Conservation (phyloP, 73 alveolate species). For the Tetrahymena malaccensis region DNA sequence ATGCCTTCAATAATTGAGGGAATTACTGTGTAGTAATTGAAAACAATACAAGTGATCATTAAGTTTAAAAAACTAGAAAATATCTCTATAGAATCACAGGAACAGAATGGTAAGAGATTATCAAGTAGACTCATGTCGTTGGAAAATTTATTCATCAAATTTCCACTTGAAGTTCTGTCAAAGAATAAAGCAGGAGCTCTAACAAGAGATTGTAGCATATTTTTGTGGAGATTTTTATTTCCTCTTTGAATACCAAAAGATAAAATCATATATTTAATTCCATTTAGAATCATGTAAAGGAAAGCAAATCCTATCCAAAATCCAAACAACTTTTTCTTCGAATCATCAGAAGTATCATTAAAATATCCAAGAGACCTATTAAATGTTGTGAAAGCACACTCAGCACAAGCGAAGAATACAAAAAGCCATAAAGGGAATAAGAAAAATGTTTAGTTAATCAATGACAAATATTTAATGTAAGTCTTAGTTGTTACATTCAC, state of each 20-base stretch:
- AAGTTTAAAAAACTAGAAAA: background rate
- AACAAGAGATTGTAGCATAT: constrained; percentile 14
- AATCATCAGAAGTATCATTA: background rate
- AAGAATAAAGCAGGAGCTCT: constrained; percentile 40
- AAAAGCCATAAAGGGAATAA: background rate
- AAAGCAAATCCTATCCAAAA: background rate
- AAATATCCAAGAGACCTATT: background rate
- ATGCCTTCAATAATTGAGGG: background rate
- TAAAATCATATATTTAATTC: background rate
- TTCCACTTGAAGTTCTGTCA: constrained; percentile 48
- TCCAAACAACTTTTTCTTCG: background rate
- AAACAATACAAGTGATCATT: background rate
- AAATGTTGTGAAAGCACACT: background rate
- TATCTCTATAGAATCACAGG: background rate
- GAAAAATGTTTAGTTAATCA: no score
- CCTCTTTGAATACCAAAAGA: background rate
- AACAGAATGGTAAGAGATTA: background rate
- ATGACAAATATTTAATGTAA: background rate
- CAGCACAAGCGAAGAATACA: background rate
- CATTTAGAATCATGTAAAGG: background rate
- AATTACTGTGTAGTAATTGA: background rate
- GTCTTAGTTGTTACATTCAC: background rate
- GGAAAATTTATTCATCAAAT: constrained; percentile 43
- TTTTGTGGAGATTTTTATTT: background rate
- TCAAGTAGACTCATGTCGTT: constrained; percentile 11